Conservation (phyloP, 805 yeast genomes). For the Wickerhamiella parazyma region DNA sequence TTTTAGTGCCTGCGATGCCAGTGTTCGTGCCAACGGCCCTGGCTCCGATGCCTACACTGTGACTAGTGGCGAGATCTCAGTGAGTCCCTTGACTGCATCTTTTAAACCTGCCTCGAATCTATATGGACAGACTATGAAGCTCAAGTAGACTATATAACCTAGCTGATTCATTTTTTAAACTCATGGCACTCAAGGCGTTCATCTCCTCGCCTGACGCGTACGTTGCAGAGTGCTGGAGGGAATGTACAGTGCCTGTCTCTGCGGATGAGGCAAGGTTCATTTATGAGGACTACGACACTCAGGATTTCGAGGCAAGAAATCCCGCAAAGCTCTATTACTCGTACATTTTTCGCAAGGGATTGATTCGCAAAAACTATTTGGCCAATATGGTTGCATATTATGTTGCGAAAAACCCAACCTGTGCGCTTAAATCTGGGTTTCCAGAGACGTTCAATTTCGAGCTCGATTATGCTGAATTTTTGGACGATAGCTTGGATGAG, state of each 20-base stretch:
- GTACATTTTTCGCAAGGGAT: constrained; percentile 79
- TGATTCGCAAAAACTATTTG: constrained; percentile 80
- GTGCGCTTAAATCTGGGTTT: constrained; percentile 44
- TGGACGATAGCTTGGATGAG: constrained; percentile 89
- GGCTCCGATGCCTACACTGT: constrained; percentile 62
- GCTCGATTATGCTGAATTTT: constrained; percentile 87
- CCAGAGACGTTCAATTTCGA: constrained; percentile 73
- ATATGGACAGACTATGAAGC: neutral
- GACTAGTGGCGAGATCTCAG: constrained; percentile 42
- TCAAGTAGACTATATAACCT: constrained; percentile 10
- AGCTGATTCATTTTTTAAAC: neutral
- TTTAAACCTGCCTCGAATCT: constrained; percentile 3
- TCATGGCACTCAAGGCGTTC: neutral
- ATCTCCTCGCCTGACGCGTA: constrained; percentile 15
- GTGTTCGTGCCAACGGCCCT: constrained; percentile 31
- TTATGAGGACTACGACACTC: constrained; percentile 80
- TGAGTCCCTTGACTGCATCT: constrained; percentile 16
- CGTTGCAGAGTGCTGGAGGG: constrained; percentile 16
- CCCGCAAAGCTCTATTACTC: constrained; percentile 14
- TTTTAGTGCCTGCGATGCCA: constrained; percentile 50
- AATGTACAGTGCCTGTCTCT: neutral
- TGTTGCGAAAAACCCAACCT: constrained; percentile 57
- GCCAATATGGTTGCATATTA: constrained; percentile 72
- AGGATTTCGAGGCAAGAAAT: constrained; percentile 49
- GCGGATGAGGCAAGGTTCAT: constrained; percentile 34